A percentile compares a stretch with the other conserved stretches of the same genome.
phyloP scores from a whole-genome alignment of 176 grass and related monocot genomes.

The Puya raimondii region DNA sequence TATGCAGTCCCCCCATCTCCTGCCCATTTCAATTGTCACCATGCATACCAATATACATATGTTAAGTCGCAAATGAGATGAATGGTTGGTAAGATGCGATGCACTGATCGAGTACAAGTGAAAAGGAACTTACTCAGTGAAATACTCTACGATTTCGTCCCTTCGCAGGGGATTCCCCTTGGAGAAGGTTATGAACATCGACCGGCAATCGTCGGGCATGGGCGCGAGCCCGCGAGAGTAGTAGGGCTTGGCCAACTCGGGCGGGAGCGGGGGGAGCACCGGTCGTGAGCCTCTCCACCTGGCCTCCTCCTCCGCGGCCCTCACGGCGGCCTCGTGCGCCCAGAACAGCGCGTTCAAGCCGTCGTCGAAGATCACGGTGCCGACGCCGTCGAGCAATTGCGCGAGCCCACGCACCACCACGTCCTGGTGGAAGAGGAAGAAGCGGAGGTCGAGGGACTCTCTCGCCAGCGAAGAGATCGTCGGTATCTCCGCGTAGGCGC shows the following conservation, averaged over 20 bases:
- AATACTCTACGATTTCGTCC: slow-evolving; percentile 50
- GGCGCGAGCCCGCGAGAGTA: background rate
- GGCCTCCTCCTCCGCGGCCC: background rate
- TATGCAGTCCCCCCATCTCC: slow-evolving; percentile 59
- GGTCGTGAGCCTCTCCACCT: background rate
- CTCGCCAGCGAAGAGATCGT: slow-evolving; percentile 18
- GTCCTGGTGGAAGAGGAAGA: slow-evolving; percentile 44
- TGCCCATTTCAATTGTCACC: background rate
- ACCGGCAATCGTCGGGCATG: slow-evolving; percentile 34
- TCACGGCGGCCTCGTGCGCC: background rate
- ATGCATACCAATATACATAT: background rate
- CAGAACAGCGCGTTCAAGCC: slow-evolving; percentile 9
- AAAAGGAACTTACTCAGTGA: slow-evolving; percentile 32
- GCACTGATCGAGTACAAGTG: background rate
- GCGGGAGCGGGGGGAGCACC: background rate
- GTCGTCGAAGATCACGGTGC: slow-evolving; percentile 46
- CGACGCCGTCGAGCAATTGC: slow-evolving; percentile 24
- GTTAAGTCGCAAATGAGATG: background rate
- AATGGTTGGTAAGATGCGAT: background rate
- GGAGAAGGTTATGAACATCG: slow-evolving; percentile 63
- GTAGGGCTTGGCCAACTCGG: slow-evolving; percentile 14
- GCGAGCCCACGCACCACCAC: slow-evolving; percentile 23
- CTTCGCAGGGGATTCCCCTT: slow-evolving; percentile 26
- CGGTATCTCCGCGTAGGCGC: slow-evolving; percentile 16
- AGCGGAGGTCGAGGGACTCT: slow-evolving; percentile 17